Percentiles rank a stretch among this genome's conserved stretches.
Evolutionary conservation across 1,284 basidiomycete species (phyloP).

Genomic region (Singerocomus inundabilis): DNA sequence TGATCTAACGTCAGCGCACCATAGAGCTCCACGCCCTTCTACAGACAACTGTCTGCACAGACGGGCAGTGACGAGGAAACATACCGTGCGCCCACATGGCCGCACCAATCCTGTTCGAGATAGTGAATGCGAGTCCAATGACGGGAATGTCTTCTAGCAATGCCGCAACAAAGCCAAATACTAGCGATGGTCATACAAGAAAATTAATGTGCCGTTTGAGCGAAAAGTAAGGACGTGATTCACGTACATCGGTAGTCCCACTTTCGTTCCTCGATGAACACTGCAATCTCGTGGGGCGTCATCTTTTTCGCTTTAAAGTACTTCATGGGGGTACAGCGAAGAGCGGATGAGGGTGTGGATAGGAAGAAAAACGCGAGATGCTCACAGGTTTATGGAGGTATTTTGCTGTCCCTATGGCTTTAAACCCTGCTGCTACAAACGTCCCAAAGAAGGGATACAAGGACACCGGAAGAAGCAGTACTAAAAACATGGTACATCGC

Average conservation of each 20-base stretch:
- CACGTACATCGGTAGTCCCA: slow-evolving; percentile 77
- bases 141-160: slow-evolving; percentile 78
- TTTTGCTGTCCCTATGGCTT: slow-evolving; percentile 66
- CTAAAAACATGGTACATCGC: slow-evolving; percentile 37
- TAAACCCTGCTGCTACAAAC: slow-evolving; percentile 62
- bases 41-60: background rate
- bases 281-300: slow-evolving; percentile 60
- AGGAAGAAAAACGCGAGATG: background rate
- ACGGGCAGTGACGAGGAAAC: slow-evolving; percentile 19
- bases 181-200: slow-evolving; percentile 37
- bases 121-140: slow-evolving; percentile 73
- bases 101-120: slow-evolving; percentile 84
- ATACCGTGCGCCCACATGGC: slow-evolving; percentile 89
- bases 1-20: background rate
- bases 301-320: slow-evolving; percentile 85
- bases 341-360: background rate
- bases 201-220: background rate
- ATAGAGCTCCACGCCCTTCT: too few species aligned
- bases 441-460: slow-evolving; percentile 72
- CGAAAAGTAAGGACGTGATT: background rate
- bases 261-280: slow-evolving; percentile 84
- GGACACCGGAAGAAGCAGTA: slow-evolving; percentile 66
- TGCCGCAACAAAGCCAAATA: slow-evolving; percentile 79
- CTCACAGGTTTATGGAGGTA: slow-evolving; percentile 68
- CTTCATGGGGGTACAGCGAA: slow-evolving; percentile 34